Base-by-base conservation (phyloP, 768 basidiomycete genomes). In the Lactifluus echinatus region DNA sequence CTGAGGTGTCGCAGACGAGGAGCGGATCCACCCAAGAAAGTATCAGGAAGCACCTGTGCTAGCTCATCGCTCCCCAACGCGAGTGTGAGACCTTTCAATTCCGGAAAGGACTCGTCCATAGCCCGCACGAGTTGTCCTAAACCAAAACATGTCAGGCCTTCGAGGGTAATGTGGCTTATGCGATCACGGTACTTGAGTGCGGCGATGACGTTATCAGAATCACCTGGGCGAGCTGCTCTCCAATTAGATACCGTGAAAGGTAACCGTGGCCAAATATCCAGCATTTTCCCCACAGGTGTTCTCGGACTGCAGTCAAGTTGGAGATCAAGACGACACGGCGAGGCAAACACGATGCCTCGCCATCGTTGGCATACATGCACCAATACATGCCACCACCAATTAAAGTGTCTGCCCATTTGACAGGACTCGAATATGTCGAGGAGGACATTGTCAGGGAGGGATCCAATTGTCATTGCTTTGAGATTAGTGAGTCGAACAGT, bases 331-430 rank as follows among this genome's bases (percentile, higher is more conserved):
- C 36, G 36, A 21, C 34, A 45, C 1, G 53, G 45, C 0, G 44
- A 54, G 14, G 24, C 11, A 3, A 46, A 23, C 4, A 46, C 33
- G 37, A 55, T 2, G 8, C 19, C 2, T 5, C 46, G 26, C 53
- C 53, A 55, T 17, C n/a, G n/a, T 37, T 14, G 53, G 45, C 53
- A 47, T 7, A 55, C 53, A 6, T 29, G 53, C n/a, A 21, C 36
- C n/a, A 47, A 19, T 4, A 11, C 15, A 8, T 21, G 10, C 53
- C 53, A 55, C n/a, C n/a, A n/a, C n/a, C n/a, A n/a, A n/a, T n/a
- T n/a, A n/a, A n/a, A 10, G 10, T 11, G 42, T 28, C 17, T 12
- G n/a, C 2, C n/a, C 36, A 29, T 5, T 14, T 47, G 31, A 31
- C 31, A 47, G 19, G 37, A 29, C 17, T 45, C 14, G 36, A 55